These are phyloP conservation scores for Mycena kentingensis DNA, from an alignment of 768 basidiomycete species.

Conservation along the genomic window DNA sequence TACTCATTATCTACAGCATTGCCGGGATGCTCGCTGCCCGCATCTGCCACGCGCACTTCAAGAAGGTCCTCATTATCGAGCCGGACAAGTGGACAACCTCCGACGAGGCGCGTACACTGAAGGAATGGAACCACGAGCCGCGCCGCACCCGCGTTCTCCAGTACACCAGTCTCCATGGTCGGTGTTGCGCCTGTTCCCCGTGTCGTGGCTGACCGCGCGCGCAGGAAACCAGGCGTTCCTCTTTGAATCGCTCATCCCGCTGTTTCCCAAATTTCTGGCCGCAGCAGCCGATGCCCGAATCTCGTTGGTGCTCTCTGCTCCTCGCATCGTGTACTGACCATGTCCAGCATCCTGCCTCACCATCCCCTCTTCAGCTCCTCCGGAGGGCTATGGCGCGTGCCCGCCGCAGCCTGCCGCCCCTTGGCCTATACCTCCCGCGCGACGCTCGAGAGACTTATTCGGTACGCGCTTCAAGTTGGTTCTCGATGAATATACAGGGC, in stretches of 20 bases:
- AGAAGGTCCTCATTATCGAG: conserved; percentile 34
- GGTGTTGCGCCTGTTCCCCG: background rate
- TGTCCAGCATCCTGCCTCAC: conserved; percentile 14
- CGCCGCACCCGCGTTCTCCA: conserved; percentile 28
- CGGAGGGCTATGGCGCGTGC: conserved; percentile 10
- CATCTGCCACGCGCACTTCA: conserved; percentile 35
- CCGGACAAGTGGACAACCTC: conserved; percentile 30
- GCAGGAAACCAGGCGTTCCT: conserved; percentile 18
- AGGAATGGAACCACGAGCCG: conserved; percentile 17
- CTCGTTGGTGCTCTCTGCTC: background rate
- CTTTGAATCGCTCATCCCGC: conserved; percentile 5
- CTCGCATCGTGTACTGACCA: background rate
- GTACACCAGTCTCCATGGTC: conserved; percentile 27
- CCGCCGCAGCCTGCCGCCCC: conserved; percentile 10
- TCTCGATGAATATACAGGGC: background rate
- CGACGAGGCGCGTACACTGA: conserved; percentile 20
- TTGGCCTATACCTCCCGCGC: conserved; percentile 23
- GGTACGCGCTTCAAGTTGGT: too few relatives aligned
- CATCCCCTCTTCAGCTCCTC: conserved; percentile 18
- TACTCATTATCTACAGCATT: conserved; percentile 23
- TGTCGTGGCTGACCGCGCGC: background rate
- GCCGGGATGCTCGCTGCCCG: conserved; percentile 33
- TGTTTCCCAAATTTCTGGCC: conserved; percentile 24
- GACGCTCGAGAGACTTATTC: conserved; percentile 31
- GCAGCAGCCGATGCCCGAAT: conserved; percentile 18